These are phyloP conservation scores for Teratosphaeria nubilosa DNA, from an alignment of 2,329 filamentous ascomycete genomes.

Conservation along the genomic window DNA sequence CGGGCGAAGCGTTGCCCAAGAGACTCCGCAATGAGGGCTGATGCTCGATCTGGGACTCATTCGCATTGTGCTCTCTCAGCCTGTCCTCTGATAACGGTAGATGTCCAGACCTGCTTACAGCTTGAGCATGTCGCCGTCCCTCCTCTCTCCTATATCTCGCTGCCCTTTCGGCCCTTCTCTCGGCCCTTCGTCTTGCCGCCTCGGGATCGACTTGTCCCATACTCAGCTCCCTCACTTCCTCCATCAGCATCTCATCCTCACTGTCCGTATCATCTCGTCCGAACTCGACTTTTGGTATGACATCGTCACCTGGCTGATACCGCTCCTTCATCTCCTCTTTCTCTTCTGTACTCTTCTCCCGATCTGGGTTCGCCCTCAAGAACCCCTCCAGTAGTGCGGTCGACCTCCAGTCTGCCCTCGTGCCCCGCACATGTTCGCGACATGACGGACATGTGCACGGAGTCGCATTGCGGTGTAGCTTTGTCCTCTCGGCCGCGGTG, in stretches of 20 bases:
- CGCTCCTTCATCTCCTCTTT: conserved; percentile 63
- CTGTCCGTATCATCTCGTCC: conserved; percentile 41
- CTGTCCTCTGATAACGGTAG: conserved; percentile 7
- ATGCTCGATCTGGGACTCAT: conserved; percentile 54
- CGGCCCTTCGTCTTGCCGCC: conserved; percentile 15
- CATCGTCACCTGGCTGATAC: conserved; percentile 72
- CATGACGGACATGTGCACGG: conserved; percentile 88
- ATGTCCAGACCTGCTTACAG: conserved; percentile 4
- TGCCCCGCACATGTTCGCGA: conserved; percentile 74
- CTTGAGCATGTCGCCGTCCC: not conserved
- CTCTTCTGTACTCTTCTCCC: conserved; percentile 59
- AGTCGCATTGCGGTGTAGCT: conserved; percentile 10
- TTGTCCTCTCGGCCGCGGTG: conserved; percentile 43
- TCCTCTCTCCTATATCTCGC: conserved; percentile 1
- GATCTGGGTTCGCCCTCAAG: conserved; percentile 66
- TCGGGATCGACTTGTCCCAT: conserved; percentile 50
- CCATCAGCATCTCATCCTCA: conserved; percentile 59
- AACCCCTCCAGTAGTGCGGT: conserved; percentile 86
- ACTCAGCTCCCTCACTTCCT: conserved; percentile 64
- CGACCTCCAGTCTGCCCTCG: conserved; percentile 81
- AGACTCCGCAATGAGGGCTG: conserved; percentile 81
- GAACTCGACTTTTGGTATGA: conserved; percentile 55
- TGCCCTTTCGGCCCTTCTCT: conserved; percentile 2
- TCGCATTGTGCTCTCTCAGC: conserved; percentile 11
- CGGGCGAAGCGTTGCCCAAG: conserved; percentile 61